A percentile compares a stretch with the other conserved stretches of the same genome.
These are phyloP conservation scores for Lactarius psammicola DNA, from an alignment of 768 basidiomycete species.

Conservation along the genomic window DNA sequence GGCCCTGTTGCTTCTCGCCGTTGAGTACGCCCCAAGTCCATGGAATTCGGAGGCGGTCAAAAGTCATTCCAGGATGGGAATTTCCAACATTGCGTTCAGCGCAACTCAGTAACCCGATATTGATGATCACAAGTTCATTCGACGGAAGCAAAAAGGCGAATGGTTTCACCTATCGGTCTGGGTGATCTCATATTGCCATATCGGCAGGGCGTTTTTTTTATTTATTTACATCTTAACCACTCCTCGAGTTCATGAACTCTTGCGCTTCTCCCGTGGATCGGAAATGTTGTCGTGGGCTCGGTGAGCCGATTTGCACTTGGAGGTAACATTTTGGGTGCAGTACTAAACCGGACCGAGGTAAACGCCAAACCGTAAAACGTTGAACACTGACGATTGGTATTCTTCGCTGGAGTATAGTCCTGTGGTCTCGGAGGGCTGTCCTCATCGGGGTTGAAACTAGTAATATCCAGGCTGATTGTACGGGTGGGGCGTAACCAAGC, in stretches of 20 bases:
- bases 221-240: neutral
- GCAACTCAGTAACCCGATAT: neutral
- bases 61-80: neutral
- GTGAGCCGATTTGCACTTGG: slow-evolving; percentile 6
- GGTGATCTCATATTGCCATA: neutral
- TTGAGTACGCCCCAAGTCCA: neutral
- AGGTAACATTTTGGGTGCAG: neutral
- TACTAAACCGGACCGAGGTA: neutral
- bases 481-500: neutral
- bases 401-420: neutral
- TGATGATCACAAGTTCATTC: neutral
- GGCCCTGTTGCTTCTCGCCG: neutral
- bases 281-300: neutral
- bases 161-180: slow-evolving; percentile 1
- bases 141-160: neutral
- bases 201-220: neutral
- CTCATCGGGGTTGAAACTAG: neutral
- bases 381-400: neutral
- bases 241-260: neutral
- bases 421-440: neutral
- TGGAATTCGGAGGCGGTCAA: slow-evolving; percentile 4
- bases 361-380: neutral
- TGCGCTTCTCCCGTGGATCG: slow-evolving; percentile 15
- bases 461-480: neutral
- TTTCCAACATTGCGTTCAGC: neutral